Percentiles rank a stretch among this genome's conserved stretches.
These are phyloP conservation scores for Cylindrotheca closterium DNA, from an alignment of 108 stramenopile species.

Conservation along the genomic window DNA sequence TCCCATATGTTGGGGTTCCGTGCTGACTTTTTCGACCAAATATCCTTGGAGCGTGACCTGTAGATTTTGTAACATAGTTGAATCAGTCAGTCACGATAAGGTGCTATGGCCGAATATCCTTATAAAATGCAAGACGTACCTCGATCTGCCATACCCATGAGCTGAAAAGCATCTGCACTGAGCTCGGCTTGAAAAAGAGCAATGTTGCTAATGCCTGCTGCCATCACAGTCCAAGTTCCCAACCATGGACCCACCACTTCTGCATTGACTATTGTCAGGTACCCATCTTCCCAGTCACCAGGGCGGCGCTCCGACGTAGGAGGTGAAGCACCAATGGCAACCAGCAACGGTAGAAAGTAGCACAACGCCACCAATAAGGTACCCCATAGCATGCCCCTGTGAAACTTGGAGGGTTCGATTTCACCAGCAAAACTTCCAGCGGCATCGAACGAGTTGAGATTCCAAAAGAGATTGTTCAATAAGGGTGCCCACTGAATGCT, in stretches of 20 bases:
- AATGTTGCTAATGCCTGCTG: slow-evolving; percentile 86
- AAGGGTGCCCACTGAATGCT: slow-evolving; percentile 87
- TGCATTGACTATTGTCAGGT: slow-evolving; percentile 70
- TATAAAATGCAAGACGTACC: slow-evolving; percentile 13
- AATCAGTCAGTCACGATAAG: too few species aligned
- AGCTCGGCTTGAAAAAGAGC: slow-evolving; percentile 96
- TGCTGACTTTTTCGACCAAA: slow-evolving; percentile 72
- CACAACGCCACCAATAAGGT: slow-evolving; percentile 60
- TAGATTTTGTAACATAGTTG: too few species aligned
- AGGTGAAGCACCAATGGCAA: slow-evolving; percentile 70
- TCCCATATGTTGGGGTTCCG: slow-evolving; percentile 88
- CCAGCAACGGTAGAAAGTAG: slow-evolving; percentile 82
- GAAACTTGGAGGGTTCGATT: slow-evolving; percentile 72
- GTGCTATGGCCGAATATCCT: too few species aligned
- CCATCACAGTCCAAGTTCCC: slow-evolving; percentile 89
- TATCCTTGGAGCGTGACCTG: slow-evolving; percentile 73
- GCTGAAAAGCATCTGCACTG: slow-evolving; percentile 84
- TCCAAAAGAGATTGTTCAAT: slow-evolving; percentile 96
- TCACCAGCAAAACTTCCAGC: slow-evolving; percentile 88
- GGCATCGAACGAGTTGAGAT: slow-evolving; percentile 89
- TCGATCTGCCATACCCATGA: slow-evolving; percentile 94
- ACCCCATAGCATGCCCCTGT: slow-evolving; percentile 72
- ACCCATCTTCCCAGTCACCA: slow-evolving; percentile 83
- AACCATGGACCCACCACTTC: slow-evolving; percentile 91
- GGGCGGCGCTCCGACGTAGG: slow-evolving; percentile 45